phyloP scores from a whole-genome alignment of 2,329 filamentous ascomycete species.

The Pseudopithomyces maydicus region DNA sequence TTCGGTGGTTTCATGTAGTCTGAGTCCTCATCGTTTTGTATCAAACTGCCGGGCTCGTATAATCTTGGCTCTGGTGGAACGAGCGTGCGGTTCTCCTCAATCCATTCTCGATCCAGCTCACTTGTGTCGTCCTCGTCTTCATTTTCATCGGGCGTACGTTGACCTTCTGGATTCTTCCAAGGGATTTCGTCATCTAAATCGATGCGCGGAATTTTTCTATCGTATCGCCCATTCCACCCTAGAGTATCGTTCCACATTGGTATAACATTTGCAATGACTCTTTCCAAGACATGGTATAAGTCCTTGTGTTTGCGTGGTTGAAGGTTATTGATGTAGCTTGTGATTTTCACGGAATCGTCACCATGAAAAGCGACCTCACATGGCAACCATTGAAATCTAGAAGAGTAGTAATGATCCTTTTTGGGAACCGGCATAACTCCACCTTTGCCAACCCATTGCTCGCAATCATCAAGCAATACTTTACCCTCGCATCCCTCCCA shows the following conservation, averaged over 20 bases:
- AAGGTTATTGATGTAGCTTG: constrained; percentile 61
- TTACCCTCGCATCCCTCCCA: constrained; percentile 2
- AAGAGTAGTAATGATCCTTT: background rate
- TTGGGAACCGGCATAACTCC: constrained; percentile 12
- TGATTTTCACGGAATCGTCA: constrained; percentile 44
- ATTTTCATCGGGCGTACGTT: background rate
- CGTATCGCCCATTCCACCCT: constrained; percentile 16
- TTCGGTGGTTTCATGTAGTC: background rate
- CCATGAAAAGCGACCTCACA: constrained; percentile 53
- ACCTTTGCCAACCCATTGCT: constrained; percentile 27
- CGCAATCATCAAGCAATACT: constrained; percentile 15
- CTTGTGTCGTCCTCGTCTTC: background rate
- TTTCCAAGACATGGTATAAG: constrained; percentile 26
- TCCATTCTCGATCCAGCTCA: background rate
- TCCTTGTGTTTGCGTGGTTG: constrained; percentile 46
- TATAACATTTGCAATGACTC: constrained; percentile 22
- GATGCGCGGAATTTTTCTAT: background rate
- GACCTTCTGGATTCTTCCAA: background rate
- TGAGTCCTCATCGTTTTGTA: background rate
- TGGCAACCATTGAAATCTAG: constrained; percentile 54
- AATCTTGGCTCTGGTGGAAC: background rate
- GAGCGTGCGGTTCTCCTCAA: constrained; percentile 1
- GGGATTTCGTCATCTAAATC: background rate
- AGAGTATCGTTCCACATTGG: constrained; percentile 24
- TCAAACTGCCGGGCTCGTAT: background rate